These are phyloP conservation scores for Zygnema cylindricum DNA, from an alignment of 139 green algal genomes.

Conservation along the genomic window DNA sequence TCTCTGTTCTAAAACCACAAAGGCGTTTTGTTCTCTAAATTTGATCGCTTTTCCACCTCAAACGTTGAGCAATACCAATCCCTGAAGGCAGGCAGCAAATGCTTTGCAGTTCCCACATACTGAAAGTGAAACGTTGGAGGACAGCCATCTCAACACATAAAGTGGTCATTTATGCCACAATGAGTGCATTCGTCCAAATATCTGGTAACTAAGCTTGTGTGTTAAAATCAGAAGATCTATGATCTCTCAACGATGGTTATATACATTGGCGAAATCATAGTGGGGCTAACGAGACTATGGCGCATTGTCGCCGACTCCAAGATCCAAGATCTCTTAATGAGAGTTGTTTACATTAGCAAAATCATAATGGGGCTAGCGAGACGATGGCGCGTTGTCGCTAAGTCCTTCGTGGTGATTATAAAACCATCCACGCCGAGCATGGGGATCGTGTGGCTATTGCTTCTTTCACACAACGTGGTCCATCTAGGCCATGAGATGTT, in stretches of 20 bases:
- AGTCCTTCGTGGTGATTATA: no score
- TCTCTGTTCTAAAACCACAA: slow-evolving; percentile 15
- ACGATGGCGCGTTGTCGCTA: no score
- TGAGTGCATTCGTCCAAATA: slow-evolving; percentile 77
- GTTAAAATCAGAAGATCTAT: neutral
- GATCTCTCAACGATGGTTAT: neutral
- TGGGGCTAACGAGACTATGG: no score
- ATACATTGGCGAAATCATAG: no score
- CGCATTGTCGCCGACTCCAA: slow-evolving; percentile 6
- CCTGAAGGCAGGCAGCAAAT: slow-evolving; percentile 63
- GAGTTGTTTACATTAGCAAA: no score
- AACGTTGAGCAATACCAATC: slow-evolving; percentile 68
- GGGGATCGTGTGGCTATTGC: no score
- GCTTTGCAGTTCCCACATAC: slow-evolving; percentile 71
- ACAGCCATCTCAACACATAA: slow-evolving; percentile 91
- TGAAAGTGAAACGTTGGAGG: slow-evolving; percentile 85
- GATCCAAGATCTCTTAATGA: neutral
- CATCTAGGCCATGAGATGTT: no score
- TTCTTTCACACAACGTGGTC: no score
- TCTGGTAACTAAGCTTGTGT: no score
- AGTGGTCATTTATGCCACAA: slow-evolving; percentile 77
- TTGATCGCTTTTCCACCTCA: slow-evolving; percentile 20
- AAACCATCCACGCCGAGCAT: no score
- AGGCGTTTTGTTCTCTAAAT: neutral
- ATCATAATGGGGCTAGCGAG: no score